Conservation (phyloP, 176 grass and related monocot genomes). For the Bolboschoenus planiculmis region DNA sequence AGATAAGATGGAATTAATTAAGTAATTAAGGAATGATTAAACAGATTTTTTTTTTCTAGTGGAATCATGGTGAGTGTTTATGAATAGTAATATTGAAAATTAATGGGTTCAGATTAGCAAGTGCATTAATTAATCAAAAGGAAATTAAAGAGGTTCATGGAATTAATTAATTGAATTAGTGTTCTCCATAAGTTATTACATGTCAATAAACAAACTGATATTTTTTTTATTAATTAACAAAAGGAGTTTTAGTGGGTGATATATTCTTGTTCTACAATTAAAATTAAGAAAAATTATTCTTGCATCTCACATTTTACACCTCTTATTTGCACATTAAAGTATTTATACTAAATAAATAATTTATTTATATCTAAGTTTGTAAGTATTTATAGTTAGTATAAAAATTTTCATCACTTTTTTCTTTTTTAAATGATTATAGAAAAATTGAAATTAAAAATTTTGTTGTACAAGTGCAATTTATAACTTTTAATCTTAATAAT, state of each 20-base stretch:
- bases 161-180: neutral
- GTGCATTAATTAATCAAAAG: neutral
- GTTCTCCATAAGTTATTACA: neutral
- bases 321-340: too few species aligned
- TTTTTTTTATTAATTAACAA: neutral
- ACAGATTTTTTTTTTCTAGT: neutral
- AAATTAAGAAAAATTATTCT: too few species aligned
- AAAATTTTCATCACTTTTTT: too few species aligned
- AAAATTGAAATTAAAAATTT: too few species aligned
- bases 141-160: neutral
- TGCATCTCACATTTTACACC: too few species aligned
- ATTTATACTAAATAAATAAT: too few species aligned
- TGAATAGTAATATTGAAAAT: neutral
- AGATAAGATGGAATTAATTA: neutral
- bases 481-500: too few species aligned
- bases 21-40: neutral
- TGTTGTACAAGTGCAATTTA: too few species aligned
- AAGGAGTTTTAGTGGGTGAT: neutral
- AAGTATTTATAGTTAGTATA: too few species aligned
- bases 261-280: neutral
- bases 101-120: neutral
- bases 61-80: neutral
- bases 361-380: too few species aligned
- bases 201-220: conserved; percentile 7
- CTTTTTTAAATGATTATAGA: too few species aligned